Conservation (phyloP, 2,329 filamentous ascomycete species). For the Drechslerella coelobrocha region DNA sequence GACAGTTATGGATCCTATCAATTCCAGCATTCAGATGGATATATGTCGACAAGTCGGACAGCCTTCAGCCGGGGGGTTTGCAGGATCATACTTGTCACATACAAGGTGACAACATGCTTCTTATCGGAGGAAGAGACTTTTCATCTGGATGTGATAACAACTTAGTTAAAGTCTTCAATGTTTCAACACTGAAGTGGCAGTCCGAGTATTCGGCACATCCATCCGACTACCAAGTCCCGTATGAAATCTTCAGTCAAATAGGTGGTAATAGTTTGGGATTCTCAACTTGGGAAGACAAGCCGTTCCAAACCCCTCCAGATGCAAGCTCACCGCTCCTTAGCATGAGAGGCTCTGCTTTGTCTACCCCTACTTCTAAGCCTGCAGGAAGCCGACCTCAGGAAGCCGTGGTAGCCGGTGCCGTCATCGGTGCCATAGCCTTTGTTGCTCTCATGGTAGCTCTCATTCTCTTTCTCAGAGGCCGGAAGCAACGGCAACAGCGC, state of each 20-base stretch:
- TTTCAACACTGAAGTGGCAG: conserved; percentile 40
- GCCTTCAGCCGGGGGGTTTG: conserved; percentile 23
- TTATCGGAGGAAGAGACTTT: conserved; percentile 39
- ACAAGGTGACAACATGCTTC: conserved; percentile 27
- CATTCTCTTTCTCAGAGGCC: conserved; percentile 3
- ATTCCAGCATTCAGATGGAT: conserved; percentile 45
- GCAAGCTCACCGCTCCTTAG: conserved; percentile 26
- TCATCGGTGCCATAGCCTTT: conserved; percentile 19
- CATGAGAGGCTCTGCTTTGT: background rate
- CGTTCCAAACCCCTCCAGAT: conserved; percentile 23
- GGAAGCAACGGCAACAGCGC: background rate
- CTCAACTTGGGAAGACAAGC: conserved; percentile 24
- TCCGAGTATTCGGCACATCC: conserved; percentile 1
- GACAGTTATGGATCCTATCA: conserved; percentile 36
- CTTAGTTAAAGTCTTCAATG: conserved; percentile 41
- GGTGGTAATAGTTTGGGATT: conserved; percentile 19
- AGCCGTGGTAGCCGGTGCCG: conserved; percentile 31
- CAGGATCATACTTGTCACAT: conserved; percentile 48
- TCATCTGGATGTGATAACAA: conserved; percentile 13
- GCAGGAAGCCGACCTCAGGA: conserved; percentile 3
- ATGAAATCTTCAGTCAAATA: conserved; percentile 20
- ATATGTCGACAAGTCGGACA: conserved; percentile 34
- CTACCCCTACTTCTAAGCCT: background rate
- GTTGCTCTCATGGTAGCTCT: conserved; percentile 23
- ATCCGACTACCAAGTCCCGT: conserved; percentile 26